phyloP scores from a whole-genome alignment of 352 stramenopile species.

The Phytophthora hybrid region DNA sequence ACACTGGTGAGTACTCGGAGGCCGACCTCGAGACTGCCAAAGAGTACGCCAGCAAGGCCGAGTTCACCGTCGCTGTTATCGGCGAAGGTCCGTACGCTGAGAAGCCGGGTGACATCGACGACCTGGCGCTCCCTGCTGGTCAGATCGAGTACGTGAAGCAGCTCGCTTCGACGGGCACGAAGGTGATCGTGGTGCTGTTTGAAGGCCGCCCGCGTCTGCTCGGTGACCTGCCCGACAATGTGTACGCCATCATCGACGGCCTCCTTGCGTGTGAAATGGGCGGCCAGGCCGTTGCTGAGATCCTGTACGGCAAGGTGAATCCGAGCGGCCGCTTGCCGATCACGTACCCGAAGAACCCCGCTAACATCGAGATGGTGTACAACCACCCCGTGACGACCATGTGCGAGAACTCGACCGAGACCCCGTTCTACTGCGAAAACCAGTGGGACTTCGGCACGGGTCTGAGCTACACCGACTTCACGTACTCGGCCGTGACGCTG shows the following conservation, averaged over 20 bases:
- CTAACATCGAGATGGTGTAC: not conserved
- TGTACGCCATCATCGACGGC: not conserved
- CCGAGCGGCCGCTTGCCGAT: not conserved
- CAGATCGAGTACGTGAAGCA: conserved; percentile 71
- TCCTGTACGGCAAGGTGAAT: not conserved
- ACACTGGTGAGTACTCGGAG: conserved; percentile 50
- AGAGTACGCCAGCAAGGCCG: not conserved
- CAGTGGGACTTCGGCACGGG: conserved; percentile 85
- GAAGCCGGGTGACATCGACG: conserved; percentile 78
- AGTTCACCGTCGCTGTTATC: conserved; percentile 31
- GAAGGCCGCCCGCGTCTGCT: not conserved
- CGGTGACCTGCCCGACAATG: not conserved
- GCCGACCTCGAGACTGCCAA: conserved; percentile 5
- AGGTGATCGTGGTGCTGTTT: not conserved
- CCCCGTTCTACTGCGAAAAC: not conserved
- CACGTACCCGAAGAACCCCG: conserved; percentile 1
- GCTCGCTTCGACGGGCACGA: conserved; percentile 24
- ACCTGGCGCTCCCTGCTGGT: conserved; percentile 32
- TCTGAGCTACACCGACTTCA: conserved; percentile 78
- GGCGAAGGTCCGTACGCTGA: conserved; percentile 42
- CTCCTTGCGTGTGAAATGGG: not conserved
- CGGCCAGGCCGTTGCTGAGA: not conserved
- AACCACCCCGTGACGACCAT: not conserved
- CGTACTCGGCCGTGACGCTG: conserved; percentile 52
- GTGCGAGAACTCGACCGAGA: conserved; percentile 1